Evolutionary conservation across 1,284 basidiomycete species (phyloP).

Genomic region (Cutaneotrichosporon spelunceum): DNA sequence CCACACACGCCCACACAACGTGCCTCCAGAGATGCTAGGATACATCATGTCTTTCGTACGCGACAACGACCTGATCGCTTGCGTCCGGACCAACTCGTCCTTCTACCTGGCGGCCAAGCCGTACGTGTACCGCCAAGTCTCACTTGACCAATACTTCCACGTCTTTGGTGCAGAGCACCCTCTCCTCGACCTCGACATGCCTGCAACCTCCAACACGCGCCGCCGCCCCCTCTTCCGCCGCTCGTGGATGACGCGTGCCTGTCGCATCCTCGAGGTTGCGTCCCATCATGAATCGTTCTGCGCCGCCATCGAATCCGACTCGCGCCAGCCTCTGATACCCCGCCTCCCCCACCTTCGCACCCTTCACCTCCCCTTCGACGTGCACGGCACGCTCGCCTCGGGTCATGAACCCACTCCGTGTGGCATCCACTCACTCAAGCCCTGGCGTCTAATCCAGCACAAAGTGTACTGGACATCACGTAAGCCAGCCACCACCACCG

Average conservation of each 20-base stretch:
- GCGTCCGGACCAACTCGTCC: slow-evolving; percentile 6
- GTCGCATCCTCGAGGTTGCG: not conserved
- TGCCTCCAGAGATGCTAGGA: not conserved
- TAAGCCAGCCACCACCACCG: not conserved
- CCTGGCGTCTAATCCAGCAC: not conserved
- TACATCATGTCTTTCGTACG: not conserved
- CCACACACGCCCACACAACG: not conserved
- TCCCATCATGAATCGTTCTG: not conserved
- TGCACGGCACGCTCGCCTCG: not conserved
- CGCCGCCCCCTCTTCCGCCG: not conserved
- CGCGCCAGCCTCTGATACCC: not conserved
- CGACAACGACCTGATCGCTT: not conserved
- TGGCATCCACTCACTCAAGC: not conserved
- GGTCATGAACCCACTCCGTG: not conserved
- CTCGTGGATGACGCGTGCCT: not conserved
- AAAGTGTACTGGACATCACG: not conserved
- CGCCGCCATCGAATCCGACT: not conserved
- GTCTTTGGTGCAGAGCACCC: not conserved
- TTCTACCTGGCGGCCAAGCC: slow-evolving; percentile 7
- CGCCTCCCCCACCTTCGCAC: slow-evolving; percentile 10
- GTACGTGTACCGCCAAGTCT: slow-evolving; percentile 1
- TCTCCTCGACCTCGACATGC: slow-evolving; percentile 1
- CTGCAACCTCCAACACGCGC: not conserved
- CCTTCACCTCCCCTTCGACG: slow-evolving; percentile 4
- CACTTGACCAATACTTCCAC: not conserved